Evolutionary conservation across 768 basidiomycete genomes (phyloP).

Genomic region (Boletus bicolor): DNA sequence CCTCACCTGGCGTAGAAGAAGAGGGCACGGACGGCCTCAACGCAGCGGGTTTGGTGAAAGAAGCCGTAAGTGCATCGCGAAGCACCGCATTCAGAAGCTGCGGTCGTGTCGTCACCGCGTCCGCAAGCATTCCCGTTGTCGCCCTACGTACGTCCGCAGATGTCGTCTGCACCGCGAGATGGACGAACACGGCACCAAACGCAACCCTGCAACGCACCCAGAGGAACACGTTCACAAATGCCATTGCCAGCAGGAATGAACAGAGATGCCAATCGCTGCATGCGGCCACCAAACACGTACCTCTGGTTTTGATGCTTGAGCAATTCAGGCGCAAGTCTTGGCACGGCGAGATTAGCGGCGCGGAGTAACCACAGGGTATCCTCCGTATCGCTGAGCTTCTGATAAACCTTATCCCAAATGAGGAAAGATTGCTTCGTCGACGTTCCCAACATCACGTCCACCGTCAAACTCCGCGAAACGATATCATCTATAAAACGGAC

Average conservation of each 20-base stretch:
- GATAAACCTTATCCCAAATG: slow-evolving; percentile 83
- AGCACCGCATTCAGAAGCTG: slow-evolving; percentile 49
- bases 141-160: slow-evolving; percentile 52
- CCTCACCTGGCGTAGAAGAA: slow-evolving; percentile 20
- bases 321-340: slow-evolving; percentile 49
- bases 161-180: slow-evolving; percentile 61
- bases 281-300: slow-evolving; percentile 18
- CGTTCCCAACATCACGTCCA: slow-evolving; percentile 46
- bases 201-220: slow-evolving; percentile 41
- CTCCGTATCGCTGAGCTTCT: slow-evolving; percentile 55
- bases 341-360: slow-evolving; percentile 50
- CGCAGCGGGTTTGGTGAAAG: slow-evolving; percentile 40
- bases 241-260: no score
- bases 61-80: slow-evolving; percentile 54
- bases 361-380: slow-evolving; percentile 79
- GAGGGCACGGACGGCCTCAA: slow-evolving; percentile 15
- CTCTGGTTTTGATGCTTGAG: slow-evolving; percentile 52
- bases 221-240: background rate
- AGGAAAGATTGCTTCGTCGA: slow-evolving; percentile 80
- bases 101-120: slow-evolving; percentile 40
- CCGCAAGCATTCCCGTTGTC: slow-evolving; percentile 42
- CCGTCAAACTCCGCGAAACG: slow-evolving; percentile 45
- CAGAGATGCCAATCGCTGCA: no score
- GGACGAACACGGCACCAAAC: slow-evolving; percentile 63
- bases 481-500: slow-evolving; percentile 36